A percentile compares a stretch with the other conserved stretches of the same genome.
These are phyloP conservation scores for Penicillium samsonianum DNA, from an alignment of 495 filamentous ascomycete species.

Conservation along the genomic window DNA sequence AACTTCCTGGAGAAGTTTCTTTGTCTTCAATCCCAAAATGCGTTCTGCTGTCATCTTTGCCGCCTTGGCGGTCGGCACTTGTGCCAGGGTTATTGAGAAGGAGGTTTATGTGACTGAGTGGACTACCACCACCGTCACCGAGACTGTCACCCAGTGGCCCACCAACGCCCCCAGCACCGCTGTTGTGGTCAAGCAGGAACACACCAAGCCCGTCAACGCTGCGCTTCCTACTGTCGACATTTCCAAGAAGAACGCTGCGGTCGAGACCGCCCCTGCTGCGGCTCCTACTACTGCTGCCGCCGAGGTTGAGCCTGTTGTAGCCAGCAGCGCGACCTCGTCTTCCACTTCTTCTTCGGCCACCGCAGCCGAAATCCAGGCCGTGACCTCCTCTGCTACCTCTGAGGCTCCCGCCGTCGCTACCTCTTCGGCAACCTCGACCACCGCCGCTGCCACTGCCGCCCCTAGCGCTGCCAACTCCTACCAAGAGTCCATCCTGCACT, in stretches of 20 bases:
- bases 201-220: conserved; percentile 15
- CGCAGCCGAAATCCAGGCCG: neutral
- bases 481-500: conserved; percentile 53
- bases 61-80: conserved; percentile 60
- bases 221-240: conserved; percentile 14
- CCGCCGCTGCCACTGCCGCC: conserved; percentile 14
- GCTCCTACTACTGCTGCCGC: conserved; percentile 1
- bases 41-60: conserved; percentile 64
- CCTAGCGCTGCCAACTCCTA: conserved; percentile 40
- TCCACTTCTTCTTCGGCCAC: neutral
- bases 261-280: conserved; percentile 19
- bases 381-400: conserved; percentile 35
- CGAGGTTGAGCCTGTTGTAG: conserved; percentile 19
- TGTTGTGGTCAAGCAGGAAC: conserved; percentile 11
- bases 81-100: conserved; percentile 58
- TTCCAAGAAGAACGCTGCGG: conserved; percentile 24
- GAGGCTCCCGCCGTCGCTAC: conserved; percentile 19
- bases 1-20: conserved; percentile 48
- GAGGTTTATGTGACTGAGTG: conserved; percentile 56
- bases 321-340: conserved; percentile 17
- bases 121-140: conserved; percentile 60
- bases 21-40: conserved; percentile 51
- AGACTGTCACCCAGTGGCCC: conserved; percentile 56
- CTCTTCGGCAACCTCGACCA: conserved; percentile 31
- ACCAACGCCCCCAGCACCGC: conserved; percentile 26